Percentiles rank a stretch among this genome's conserved stretches.
phyloP scores from a whole-genome alignment of 2,329 filamentous ascomycete genomes.

The Aspergillus floridensis region DNA sequence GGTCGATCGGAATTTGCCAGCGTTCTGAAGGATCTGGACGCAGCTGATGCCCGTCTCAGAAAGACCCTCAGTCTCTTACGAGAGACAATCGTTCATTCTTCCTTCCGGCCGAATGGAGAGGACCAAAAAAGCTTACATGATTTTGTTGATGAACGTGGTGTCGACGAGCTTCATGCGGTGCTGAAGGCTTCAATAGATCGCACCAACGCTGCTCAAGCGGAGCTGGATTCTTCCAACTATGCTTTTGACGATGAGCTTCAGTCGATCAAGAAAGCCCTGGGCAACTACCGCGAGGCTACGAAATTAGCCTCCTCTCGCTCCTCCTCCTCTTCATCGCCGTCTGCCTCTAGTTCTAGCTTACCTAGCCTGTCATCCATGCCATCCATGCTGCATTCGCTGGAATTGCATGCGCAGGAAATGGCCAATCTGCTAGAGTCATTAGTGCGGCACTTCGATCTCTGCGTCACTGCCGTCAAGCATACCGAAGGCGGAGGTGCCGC shows the following conservation, averaged over 20 bases:
- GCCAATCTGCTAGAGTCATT: conserved; percentile 76
- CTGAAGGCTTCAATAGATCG: conserved; percentile 61
- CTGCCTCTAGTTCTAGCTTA: conserved; percentile 33
- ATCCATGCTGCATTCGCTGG: conserved; percentile 60
- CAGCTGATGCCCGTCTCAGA: conserved; percentile 57
- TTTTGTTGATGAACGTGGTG: conserved; percentile 63
- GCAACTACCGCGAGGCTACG: conserved; percentile 39
- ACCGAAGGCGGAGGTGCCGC: conserved; percentile 78
- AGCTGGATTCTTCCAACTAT: conserved; percentile 52
- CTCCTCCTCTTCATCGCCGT: conserved; percentile 34
- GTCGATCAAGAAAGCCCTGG: conserved; percentile 59
- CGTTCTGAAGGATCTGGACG: conserved; percentile 57
- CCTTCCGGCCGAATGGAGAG: conserved; percentile 51
- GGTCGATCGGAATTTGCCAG: conserved; percentile 46
- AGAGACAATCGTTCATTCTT: conserved; percentile 58
- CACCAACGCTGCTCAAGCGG: conserved; percentile 59
- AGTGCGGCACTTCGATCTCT: conserved; percentile 87
- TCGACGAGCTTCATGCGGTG: conserved; percentile 56
- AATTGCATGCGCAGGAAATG: conserved; percentile 76
- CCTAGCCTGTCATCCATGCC: conserved; percentile 46
- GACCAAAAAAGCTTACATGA: conserved; percentile 60
- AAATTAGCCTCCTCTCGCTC: conserved; percentile 39
- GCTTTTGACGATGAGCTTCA: conserved; percentile 74
- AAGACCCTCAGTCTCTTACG: conserved; percentile 55
- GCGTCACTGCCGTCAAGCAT: conserved; percentile 84